Percentiles rank a stretch among this genome's conserved stretches.
Conservation (phyloP, 2,329 filamentous ascomycete species). For the Paraphaeosphaeria sporulosa region DNA sequence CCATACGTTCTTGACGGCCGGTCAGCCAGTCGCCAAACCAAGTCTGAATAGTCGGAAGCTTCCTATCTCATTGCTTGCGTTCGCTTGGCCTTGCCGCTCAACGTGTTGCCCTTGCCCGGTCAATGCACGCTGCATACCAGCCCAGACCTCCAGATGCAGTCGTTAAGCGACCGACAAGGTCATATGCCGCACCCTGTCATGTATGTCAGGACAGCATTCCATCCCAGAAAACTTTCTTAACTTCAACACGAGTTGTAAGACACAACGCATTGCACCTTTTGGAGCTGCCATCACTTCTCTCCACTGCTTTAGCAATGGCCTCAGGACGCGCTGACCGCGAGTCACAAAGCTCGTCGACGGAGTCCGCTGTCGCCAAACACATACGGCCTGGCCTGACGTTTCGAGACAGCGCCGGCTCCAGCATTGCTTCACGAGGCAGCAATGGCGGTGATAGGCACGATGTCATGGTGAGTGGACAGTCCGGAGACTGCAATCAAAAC, state of each 20-base stretch:
- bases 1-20: conserved; percentile 9
- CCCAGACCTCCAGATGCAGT: conserved; percentile 15
- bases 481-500: background rate
- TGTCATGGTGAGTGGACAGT: conserved; percentile 26
- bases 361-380: conserved; percentile 20
- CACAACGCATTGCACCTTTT: conserved; percentile 12
- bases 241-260: conserved; percentile 16
- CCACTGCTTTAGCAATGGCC: conserved; percentile 17
- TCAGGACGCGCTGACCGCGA: conserved; percentile 21
- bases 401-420: conserved; percentile 28
- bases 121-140: conserved; percentile 15
- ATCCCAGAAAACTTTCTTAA: conserved; percentile 17
- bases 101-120: conserved; percentile 20
- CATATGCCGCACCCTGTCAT: conserved; percentile 23
- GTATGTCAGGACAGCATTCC: conserved; percentile 23
- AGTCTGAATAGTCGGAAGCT: conserved; percentile 7
- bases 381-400: conserved; percentile 22
- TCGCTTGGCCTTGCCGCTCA: conserved; percentile 15
- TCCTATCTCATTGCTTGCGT: conserved; percentile 16
- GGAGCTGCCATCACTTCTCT: conserved; percentile 3
- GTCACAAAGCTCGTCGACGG: conserved; percentile 23
- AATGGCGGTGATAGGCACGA: conserved; percentile 32
- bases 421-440: conserved; percentile 28
- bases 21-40: conserved; percentile 14
- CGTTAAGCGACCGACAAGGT: conserved; percentile 17